Base-by-base conservation (phyloP, 1,284 basidiomycete species). In the Xerocomus amazonicus region DNA sequence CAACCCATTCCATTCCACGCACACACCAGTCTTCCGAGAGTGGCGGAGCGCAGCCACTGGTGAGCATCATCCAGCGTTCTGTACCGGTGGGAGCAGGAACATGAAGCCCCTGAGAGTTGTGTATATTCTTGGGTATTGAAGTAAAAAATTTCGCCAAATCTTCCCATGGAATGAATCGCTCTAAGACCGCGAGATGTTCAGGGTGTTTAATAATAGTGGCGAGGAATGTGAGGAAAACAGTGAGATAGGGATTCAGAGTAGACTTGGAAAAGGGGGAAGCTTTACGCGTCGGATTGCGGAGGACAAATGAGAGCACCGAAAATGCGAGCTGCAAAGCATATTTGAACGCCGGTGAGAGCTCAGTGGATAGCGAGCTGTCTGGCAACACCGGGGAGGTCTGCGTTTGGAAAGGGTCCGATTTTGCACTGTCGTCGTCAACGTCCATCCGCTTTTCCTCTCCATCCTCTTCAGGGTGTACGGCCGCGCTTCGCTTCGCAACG, bases 1-100 rank as follows among this genome's bases (percentile, higher is more conserved):
- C 87, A 2, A 91, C 86, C 96, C 96, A 99, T 56, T 92, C 90
- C 83, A 95, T 90, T 4, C 97, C 97, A 29, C 95, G 80, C 53
- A 98, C 70, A 59, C 90, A 91, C 92, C 94, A 97, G 66, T 99
- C 97, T 67, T 99, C 97, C 0, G 90, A 82, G 3, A 99, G 73
- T 0, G 93, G 87, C 1, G 81, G 89, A 12, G 79, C 73, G 48
- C 78, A 83, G 8, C 79, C 77, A 50, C 73, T 80, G 0, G 83
- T 82, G 36, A 89, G 71, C 75, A 87, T 79, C 9, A 71, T 60
- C 75, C 81, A 83, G 12, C 75, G 73, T 17, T 78, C 73, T 3
- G 62, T 58, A 1, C 62, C 65, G 3, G 53, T 36, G 14, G 48
- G 53, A 32, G 50, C 19, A 36, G 58, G 37, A 37, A 58, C 44